Evolutionary conservation across 192 early-diverging fungal species (phyloP).

Genomic region (Coemansia sp.): DNA sequence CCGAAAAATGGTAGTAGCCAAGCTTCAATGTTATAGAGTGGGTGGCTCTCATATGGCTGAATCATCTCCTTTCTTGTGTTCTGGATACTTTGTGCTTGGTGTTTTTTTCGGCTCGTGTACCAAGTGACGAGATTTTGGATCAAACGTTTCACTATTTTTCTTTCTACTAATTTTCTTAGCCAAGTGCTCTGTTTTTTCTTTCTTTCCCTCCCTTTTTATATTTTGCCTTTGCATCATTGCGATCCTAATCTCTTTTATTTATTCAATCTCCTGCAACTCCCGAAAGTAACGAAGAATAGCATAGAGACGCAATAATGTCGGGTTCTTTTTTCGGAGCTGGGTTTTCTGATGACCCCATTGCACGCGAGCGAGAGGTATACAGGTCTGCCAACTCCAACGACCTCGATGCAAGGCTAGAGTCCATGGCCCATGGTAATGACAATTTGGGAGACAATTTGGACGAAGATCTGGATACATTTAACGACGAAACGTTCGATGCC

Average conservation of each 20-base stretch:
- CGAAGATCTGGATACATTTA: slow-evolving; percentile 68
- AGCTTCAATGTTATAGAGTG: too few species aligned
- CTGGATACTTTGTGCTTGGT: too few species aligned
- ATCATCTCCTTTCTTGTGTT: too few species aligned
- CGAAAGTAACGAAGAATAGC: not conserved
- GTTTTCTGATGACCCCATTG: slow-evolving; percentile 35
- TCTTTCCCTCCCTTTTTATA: slow-evolving; percentile 2
- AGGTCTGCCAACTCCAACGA: slow-evolving; percentile 28
- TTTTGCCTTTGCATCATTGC: not conserved
- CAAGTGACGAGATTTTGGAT: not conserved
- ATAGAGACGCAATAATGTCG: slow-evolving; percentile 25
- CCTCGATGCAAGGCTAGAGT: slow-evolving; percentile 64
- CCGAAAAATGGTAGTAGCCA: too few species aligned
- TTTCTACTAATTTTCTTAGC: not conserved
- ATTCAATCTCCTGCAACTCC: not conserved
- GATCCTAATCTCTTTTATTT: not conserved
- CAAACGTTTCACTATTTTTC: too few species aligned
- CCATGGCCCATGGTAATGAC: slow-evolving; percentile 55
- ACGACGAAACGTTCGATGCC: slow-evolving; percentile 73
- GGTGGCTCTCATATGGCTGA: too few species aligned
- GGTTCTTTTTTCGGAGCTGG: slow-evolving; percentile 45
- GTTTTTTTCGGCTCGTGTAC: too few species aligned
- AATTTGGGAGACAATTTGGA: slow-evolving; percentile 61
- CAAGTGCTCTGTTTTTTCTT: not conserved
- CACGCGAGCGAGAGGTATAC: slow-evolving; percentile 27